A percentile compares a stretch with the other conserved stretches of the same genome.
Conservation (phyloP, 495 filamentous ascomycete species). For the Thermochaetoides thermophila region DNA sequence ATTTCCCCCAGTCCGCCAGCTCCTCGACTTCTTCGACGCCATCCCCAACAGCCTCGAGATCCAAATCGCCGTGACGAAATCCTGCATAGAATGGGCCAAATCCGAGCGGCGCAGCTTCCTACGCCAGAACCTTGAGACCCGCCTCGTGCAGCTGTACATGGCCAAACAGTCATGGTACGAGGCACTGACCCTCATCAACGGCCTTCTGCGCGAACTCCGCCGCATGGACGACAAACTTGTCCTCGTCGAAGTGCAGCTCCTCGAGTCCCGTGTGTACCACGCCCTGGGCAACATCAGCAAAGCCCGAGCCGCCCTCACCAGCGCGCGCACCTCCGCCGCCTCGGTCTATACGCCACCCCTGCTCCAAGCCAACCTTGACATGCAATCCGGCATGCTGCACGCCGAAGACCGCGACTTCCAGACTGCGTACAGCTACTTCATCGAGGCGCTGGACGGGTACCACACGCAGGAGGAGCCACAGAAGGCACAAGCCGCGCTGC, state of each 20-base stretch:
- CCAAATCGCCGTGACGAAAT: slow-evolving; percentile 86
- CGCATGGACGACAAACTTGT: slow-evolving; percentile 96
- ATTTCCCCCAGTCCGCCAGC: slow-evolving; percentile 54
- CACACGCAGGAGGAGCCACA: slow-evolving; percentile 75
- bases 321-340: slow-evolving; percentile 83
- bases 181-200: slow-evolving; percentile 89
- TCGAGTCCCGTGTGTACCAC: slow-evolving; percentile 94
- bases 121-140: slow-evolving; percentile 93
- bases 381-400: slow-evolving; percentile 98
- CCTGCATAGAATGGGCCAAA: slow-evolving; percentile 98
- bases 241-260: slow-evolving; percentile 94
- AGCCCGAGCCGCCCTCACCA: slow-evolving; percentile 86
- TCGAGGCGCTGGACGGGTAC: slow-evolving; percentile 95
- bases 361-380: slow-evolving; percentile 89
- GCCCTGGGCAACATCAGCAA: slow-evolving; percentile 94
- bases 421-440: slow-evolving; percentile 96
- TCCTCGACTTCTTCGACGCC: slow-evolving; percentile 85
- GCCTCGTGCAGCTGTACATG: slow-evolving; percentile 87
- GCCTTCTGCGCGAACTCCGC: slow-evolving; percentile 87
- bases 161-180: slow-evolving; percentile 93
- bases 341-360: slow-evolving; percentile 94
- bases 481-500: slow-evolving; percentile 78
- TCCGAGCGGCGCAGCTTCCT: slow-evolving; percentile 87
- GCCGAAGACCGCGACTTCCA: slow-evolving; percentile 98
- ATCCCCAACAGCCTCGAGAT: slow-evolving; percentile 88